Evolutionary conservation across 2,329 filamentous ascomycete genomes (phyloP).

Genomic region (Pyricularia pennisetigena): DNA sequence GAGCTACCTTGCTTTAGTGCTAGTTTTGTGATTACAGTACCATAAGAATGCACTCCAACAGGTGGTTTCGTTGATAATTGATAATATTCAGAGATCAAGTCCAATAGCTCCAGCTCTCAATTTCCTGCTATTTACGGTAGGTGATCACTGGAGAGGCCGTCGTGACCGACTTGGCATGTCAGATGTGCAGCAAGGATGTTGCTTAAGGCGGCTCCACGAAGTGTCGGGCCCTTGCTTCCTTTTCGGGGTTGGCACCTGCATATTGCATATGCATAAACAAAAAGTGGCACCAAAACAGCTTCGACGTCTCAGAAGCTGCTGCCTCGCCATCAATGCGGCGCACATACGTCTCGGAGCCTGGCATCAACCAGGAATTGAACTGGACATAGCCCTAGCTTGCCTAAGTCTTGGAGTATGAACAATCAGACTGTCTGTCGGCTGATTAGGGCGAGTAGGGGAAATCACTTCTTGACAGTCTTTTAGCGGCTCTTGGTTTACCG

Average conservation of each 20-base stretch:
- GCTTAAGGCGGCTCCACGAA: not conserved
- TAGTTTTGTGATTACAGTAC: not conserved
- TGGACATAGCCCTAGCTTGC: not conserved
- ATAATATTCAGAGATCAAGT: not conserved
- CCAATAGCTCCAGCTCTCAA: not conserved
- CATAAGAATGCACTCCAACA: not conserved
- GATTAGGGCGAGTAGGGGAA: too few relatives aligned
- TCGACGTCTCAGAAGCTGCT: slow-evolving; percentile 21
- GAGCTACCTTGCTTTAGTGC: not conserved
- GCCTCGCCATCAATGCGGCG: slow-evolving; percentile 7
- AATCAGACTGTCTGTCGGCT: not conserved
- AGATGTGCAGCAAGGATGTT: not conserved
- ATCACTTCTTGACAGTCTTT: not conserved
- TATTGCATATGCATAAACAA: slow-evolving; percentile 18
- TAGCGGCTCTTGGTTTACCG: not conserved
- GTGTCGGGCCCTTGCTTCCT: not conserved
- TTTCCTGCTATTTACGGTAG: not conserved
- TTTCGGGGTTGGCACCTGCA: not conserved
- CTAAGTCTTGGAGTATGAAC: not conserved
- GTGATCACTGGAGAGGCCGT: not conserved
- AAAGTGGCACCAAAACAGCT: slow-evolving; percentile 23
- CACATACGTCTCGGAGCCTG: slow-evolving; percentile 14
- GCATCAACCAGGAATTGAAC: slow-evolving; percentile 9
- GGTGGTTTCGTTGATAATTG: not conserved
- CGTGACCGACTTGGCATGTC: not conserved